These are phyloP conservation scores for Candida chilensis DNA, from an alignment of 805 yeast genomes.

Conservation along the genomic window DNA sequence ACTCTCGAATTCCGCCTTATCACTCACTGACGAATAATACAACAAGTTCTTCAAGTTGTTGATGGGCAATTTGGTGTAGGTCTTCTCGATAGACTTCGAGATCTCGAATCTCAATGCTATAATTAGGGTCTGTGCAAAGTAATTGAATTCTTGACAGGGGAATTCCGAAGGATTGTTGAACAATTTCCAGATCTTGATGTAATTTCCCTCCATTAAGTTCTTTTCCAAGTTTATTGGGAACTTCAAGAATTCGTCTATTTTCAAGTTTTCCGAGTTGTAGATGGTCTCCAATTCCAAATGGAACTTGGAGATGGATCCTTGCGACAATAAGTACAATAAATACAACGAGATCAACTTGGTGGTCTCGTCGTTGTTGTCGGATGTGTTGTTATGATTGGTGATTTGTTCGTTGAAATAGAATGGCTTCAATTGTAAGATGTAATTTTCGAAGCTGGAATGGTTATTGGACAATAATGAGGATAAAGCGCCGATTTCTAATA, in stretches of 20 bases:
- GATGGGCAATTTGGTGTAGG: slow-evolving; percentile 69
- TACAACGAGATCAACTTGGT: slow-evolving; percentile 67
- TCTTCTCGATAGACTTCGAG: slow-evolving; percentile 72
- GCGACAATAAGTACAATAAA: slow-evolving; percentile 66
- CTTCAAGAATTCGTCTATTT: slow-evolving; percentile 60
- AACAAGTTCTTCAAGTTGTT: slow-evolving; percentile 76
- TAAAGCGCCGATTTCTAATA: slow-evolving; percentile 84
- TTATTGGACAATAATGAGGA: slow-evolving; percentile 59
- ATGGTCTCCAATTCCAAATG: slow-evolving; percentile 83
- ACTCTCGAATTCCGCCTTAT: slow-evolving; percentile 42
- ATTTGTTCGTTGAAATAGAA: slow-evolving; percentile 47
- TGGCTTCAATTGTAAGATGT: slow-evolving; percentile 64
- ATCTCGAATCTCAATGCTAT: slow-evolving; percentile 81
- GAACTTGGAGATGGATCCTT: slow-evolving; percentile 79
- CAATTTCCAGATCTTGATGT: slow-evolving; percentile 81
- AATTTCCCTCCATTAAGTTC: slow-evolving; percentile 94
- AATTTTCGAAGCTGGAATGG: slow-evolving; percentile 60
- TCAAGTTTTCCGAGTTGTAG: slow-evolving; percentile 42
- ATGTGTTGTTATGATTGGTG: neutral
- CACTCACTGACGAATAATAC: slow-evolving; percentile 47
- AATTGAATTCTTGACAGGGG: slow-evolving; percentile 66
- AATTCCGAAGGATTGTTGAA: slow-evolving; percentile 47
- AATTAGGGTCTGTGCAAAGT: slow-evolving; percentile 68
- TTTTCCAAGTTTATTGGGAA: slow-evolving; percentile 88
- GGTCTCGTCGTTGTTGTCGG: slow-evolving; percentile 48